Conservation (phyloP, 495 filamentous ascomycete species). For the Cetradonia linearis region DNA sequence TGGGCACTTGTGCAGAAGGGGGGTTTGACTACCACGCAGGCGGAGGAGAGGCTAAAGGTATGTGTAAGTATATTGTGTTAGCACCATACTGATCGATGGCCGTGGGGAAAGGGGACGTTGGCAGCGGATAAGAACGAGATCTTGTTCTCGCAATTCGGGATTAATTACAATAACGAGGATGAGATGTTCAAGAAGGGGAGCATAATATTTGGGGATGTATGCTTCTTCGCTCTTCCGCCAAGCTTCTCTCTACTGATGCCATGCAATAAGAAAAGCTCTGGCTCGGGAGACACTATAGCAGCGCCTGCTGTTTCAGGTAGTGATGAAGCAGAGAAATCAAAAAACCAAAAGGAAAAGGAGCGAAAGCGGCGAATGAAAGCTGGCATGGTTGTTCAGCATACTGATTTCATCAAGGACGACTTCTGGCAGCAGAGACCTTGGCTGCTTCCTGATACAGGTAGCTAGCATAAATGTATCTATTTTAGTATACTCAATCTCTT, state of each 20-base stretch:
- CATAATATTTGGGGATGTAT: conserved; percentile 72
- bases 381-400: conserved; percentile 65
- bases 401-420: conserved; percentile 87
- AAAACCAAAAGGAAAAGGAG: conserved; percentile 67
- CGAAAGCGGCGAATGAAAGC: conserved; percentile 67
- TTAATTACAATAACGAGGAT: conserved; percentile 95
- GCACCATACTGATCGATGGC: neutral
- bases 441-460: conserved; percentile 48
- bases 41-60: conserved; percentile 69
- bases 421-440: conserved; percentile 86
- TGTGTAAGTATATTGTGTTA: conserved; percentile 10
- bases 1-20: conserved; percentile 77
- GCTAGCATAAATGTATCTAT: neutral
- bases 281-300: neutral
- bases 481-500: neutral
- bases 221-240: neutral
- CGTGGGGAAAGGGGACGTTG: conserved; percentile 55
- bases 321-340: conserved; percentile 41
- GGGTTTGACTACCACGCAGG: conserved; percentile 61
- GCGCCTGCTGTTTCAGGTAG: neutral
- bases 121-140: conserved; percentile 92
- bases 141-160: conserved; percentile 74
- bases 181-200: conserved; percentile 92
- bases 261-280: neutral
- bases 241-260: neutral